phyloP scores from a whole-genome alignment of 2,329 filamentous ascomycete species.

The Arthrocladium fulminans region DNA sequence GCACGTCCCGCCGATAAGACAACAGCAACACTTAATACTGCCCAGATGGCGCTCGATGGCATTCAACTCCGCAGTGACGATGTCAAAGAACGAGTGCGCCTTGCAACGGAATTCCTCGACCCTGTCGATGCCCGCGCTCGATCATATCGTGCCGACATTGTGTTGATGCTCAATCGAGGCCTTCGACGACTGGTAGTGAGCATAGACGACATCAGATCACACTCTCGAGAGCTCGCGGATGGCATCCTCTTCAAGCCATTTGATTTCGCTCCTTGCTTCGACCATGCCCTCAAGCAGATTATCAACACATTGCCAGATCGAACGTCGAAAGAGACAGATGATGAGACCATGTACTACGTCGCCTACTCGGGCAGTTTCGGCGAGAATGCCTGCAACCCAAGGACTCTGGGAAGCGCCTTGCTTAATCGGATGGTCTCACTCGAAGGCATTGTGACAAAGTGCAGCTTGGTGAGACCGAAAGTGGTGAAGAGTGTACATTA shows the following conservation, averaged over 20 bases:
- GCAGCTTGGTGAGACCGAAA: constrained; percentile 89
- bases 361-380: constrained; percentile 96
- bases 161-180: constrained; percentile 60
- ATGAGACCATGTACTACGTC: constrained; percentile 82
- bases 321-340: constrained; percentile 63
- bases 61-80: constrained; percentile 75
- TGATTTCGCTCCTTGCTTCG: constrained; percentile 79
- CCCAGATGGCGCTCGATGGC: constrained; percentile 29
- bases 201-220: constrained; percentile 83
- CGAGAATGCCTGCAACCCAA: constrained; percentile 85
- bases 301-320: constrained; percentile 70
- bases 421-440: constrained; percentile 96
- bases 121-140: constrained; percentile 42
- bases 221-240: constrained; percentile 73
- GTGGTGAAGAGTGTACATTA: constrained; percentile 98
- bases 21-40: background rate
- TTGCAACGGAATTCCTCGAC: constrained; percentile 88
- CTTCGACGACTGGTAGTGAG: constrained; percentile 57
- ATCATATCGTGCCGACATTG: constrained; percentile 85
- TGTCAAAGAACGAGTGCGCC: constrained; percentile 70
- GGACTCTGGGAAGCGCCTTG: constrained; percentile 78
- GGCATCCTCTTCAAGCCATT: constrained; percentile 76
- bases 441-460: constrained; percentile 94
- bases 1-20: background rate
- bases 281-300: constrained; percentile 80